Evolutionary conservation across 2,329 filamentous ascomycete genomes (phyloP).

Genomic region (Cercospora brassicicola): DNA sequence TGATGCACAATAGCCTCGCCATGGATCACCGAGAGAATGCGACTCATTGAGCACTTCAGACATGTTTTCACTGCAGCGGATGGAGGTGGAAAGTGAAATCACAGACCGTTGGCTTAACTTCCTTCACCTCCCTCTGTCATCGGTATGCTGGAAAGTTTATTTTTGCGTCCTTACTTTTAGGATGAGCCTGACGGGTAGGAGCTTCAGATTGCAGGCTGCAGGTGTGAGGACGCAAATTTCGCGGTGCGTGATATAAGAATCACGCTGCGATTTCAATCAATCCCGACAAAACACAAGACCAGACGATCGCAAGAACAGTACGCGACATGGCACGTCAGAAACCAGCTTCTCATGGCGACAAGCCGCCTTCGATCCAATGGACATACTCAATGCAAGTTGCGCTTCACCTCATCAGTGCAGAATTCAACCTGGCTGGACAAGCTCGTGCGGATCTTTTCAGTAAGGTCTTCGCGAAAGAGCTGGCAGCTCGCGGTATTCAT

Average conservation of each 20-base stretch:
- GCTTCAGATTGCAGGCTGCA: background rate
- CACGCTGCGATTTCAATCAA: background rate
- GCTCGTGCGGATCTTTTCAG: background rate
- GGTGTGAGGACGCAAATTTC: background rate
- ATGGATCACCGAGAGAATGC: no score
- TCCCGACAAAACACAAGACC: background rate
- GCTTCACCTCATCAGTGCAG: background rate
- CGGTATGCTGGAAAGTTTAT: background rate
- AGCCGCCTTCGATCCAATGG: background rate
- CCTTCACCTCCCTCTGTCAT: background rate
- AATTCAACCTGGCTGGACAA: background rate
- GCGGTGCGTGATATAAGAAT: background rate
- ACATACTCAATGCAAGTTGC: background rate
- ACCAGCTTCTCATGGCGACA: background rate
- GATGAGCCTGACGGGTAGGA: background rate
- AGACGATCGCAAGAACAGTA: background rate
- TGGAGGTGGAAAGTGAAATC: background rate
- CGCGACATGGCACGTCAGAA: background rate
- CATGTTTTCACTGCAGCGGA: no score
- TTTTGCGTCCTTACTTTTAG: background rate
- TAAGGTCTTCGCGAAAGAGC: background rate
- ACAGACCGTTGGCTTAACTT: background rate
- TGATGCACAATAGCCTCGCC: no score
- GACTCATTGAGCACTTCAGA: no score
- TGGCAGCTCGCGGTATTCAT: background rate